Base-by-base conservation (phyloP, 2,329 filamentous ascomycete species). In the Lasiodiplodia theobromae region DNA sequence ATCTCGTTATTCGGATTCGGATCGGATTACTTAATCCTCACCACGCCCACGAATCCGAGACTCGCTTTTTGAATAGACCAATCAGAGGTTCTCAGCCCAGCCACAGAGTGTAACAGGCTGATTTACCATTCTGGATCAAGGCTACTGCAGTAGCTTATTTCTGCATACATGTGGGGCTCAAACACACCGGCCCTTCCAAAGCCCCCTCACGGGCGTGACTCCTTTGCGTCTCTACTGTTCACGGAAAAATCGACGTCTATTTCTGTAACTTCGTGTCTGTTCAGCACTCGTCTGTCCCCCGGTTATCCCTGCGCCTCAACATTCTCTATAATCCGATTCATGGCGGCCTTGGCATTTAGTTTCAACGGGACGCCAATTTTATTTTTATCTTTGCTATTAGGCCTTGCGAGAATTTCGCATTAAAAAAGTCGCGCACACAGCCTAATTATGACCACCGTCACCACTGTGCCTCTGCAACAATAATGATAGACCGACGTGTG, bases 1-100 rank as follows among this genome's bases (percentile, higher is more conserved):
- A 40, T 10, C 14, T 38, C 54, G 54, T n/a, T 40, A 40, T 58
- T 58, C 54, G 54, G 38, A 58, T 58, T 58, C 54, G 54, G 31
- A 40, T 58, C 21, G 21, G 51, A 28, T 53, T 18, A 10, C 34
- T 38, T 14, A 34, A 58, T 21, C n/a, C 34, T 38, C 28, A 25
- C 54, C 11, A 25, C 54, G 4, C 21, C 18, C 18, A 31, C 37
- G 54, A 16, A 58, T 40, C 34, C 54, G 37, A 31, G 18, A 38
- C 31, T 58, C 54, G 54, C 21, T 58, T 40, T n/a, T 8, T 34
- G n/a, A n/a, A 25, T 21, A 7, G 28, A 40, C 54, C 16, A 58
- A 58, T n/a, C 40, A 40, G 38, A 57, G 54, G 10, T 4, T 21
- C 54, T 8, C 54, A 21, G 16, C 3, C 4, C 21, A 25, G n/a